phyloP scores from a whole-genome alignment of 73 alveolate genomes.

The Durusdinium trenchii region DNA sequence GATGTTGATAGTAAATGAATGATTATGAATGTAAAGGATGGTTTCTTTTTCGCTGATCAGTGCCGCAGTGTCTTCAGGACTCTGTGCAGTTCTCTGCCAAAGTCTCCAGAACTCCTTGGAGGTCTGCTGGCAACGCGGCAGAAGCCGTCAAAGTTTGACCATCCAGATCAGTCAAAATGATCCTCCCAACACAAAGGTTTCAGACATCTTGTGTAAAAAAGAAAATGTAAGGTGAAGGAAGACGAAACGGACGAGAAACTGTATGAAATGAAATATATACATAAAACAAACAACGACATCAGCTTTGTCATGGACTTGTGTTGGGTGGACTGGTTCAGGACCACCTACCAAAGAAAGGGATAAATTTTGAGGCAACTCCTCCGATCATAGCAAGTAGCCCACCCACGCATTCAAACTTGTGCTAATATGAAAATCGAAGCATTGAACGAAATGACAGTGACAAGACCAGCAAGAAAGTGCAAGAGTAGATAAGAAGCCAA shows the following conservation, averaged over 20 bases:
- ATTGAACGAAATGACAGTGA: too few species aligned
- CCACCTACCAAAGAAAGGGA: too few species aligned
- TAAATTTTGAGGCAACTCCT: too few species aligned
- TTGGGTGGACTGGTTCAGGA: too few species aligned
- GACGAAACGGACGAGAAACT: not conserved
- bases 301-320: too few species aligned
- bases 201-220: too few species aligned
- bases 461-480: too few species aligned
- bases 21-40: not conserved
- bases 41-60: not conserved
- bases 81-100: not conserved
- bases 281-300: too few species aligned
- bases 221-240: not conserved
- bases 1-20: not conserved
- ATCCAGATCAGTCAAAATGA: not conserved
- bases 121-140: slow-evolving; percentile 66
- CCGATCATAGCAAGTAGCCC: not conserved
- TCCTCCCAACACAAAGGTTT: not conserved
- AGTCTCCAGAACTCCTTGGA: slow-evolving; percentile 8
- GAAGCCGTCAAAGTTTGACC: slow-evolving; percentile 38
- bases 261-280: too few species aligned
- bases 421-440: not conserved
- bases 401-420: not conserved
- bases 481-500: too few species aligned
- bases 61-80: too few species aligned